Percentiles rank a stretch among this genome's conserved stretches.
phyloP scores from a whole-genome alignment of 345 rosid genomes.

The Camelina sativa region DNA sequence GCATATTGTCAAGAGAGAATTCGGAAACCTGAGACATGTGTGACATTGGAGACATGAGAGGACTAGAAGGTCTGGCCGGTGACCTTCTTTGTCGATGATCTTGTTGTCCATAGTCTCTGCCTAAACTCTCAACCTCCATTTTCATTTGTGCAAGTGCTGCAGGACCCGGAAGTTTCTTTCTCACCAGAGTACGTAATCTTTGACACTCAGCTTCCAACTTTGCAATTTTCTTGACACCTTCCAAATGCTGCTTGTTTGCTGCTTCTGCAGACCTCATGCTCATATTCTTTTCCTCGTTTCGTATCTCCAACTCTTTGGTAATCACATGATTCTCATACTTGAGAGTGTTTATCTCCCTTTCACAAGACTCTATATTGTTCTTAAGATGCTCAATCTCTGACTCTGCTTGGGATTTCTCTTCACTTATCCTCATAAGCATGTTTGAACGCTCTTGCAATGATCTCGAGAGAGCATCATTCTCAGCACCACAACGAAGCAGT shows the following conservation, averaged over 20 bases:
- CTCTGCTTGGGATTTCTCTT: conserved; percentile 84
- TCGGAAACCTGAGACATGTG: conserved; percentile 50
- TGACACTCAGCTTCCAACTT: conserved; percentile 97
- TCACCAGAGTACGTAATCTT: conserved; percentile 83
- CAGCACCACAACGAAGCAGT: conserved; percentile 76
- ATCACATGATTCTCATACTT: conserved; percentile 83
- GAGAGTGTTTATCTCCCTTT: conserved; percentile 80
- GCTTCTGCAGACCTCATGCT: conserved; percentile 90
- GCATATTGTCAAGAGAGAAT: conserved; percentile 69
- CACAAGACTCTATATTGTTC: conserved; percentile 79
- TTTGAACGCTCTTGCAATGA: conserved; percentile 88
- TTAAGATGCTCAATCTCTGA: conserved; percentile 86
- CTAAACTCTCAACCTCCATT: conserved; percentile 91
- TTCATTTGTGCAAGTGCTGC: conserved; percentile 99
- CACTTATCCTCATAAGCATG: conserved; percentile 73
- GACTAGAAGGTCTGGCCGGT: conserved; percentile 69
- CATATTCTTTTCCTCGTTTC: conserved; percentile 97
- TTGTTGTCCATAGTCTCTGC: conserved; percentile 68
- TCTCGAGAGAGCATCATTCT: conserved; percentile 74
- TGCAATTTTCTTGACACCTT: conserved; percentile 85
- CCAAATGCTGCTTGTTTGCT: conserved; percentile 90
- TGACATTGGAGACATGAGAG: conserved; percentile 58
- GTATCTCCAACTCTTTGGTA: conserved; percentile 88
- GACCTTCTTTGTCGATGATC: conserved; percentile 75
- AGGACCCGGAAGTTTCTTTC: conserved; percentile 98